Percentiles rank a stretch among this genome's conserved stretches.
Conservation (phyloP, 352 stramenopile species). For the Globisporangium spinosum region DNA sequence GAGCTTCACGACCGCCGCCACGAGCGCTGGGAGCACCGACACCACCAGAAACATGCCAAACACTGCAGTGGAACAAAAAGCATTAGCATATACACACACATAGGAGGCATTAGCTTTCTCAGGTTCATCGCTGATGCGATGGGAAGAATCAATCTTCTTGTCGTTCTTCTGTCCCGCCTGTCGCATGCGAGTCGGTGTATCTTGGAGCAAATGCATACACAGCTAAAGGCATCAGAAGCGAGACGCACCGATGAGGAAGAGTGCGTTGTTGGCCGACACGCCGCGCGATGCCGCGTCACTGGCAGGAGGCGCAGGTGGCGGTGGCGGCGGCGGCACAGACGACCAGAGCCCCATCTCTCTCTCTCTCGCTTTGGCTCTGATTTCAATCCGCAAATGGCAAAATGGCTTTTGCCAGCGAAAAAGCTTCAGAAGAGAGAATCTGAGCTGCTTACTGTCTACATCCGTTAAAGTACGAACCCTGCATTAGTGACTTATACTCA, state of each 20-base stretch:
- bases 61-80: constrained; percentile 20
- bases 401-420: not conserved
- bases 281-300: not conserved
- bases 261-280: constrained; percentile 55
- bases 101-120: not conserved
- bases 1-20: constrained; percentile 41
- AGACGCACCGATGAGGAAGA: constrained; percentile 67
- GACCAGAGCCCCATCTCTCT: constrained; percentile 9
- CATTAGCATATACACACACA: not conserved
- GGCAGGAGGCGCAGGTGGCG: constrained; percentile 12
- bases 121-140: not conserved
- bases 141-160: not conserved
- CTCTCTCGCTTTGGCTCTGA: not conserved
- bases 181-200: not conserved
- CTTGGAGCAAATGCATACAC: not conserved
- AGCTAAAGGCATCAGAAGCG: not conserved
- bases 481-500: not conserved
- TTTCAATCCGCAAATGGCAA: not conserved
- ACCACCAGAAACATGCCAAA: constrained; percentile 71
- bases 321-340: constrained; percentile 7
- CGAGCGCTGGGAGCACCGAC: constrained; percentile 55
- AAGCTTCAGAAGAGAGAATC: not conserved
- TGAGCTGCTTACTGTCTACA: not conserved
- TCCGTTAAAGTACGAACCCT: not conserved
- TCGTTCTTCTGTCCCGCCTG: not conserved